A percentile compares a stretch with the other conserved stretches of the same genome.
These are phyloP conservation scores for Podospora australis DNA, from an alignment of 495 filamentous ascomycete genomes.

Conservation along the genomic window DNA sequence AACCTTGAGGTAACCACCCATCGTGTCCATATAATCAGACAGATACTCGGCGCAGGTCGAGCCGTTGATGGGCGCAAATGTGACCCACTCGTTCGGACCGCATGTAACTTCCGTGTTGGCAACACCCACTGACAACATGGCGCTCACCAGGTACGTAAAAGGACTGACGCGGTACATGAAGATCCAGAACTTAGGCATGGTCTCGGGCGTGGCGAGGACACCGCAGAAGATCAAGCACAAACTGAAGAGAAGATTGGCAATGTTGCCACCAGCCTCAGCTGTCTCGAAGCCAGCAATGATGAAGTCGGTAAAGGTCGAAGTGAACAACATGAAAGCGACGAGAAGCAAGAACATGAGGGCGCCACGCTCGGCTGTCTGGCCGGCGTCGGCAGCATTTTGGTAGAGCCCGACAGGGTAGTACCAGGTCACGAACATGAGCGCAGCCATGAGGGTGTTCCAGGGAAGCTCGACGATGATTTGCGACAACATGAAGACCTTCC, in stretches of 20 bases:
- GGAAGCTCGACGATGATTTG: constrained; percentile 71
- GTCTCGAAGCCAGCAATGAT: constrained; percentile 61
- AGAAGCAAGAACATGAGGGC: constrained; percentile 61
- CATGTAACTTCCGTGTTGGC: constrained; percentile 55
- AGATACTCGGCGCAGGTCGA: constrained; percentile 57
- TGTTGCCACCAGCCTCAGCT: constrained; percentile 58
- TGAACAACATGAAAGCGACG: constrained; percentile 61
- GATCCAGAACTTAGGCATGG: constrained; percentile 70
- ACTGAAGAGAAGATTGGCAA: constrained; percentile 61
- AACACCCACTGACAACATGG: constrained; percentile 56
- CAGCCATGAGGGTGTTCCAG: constrained; percentile 65
- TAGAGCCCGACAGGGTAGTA: constrained; percentile 79
- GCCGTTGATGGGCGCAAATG: constrained; percentile 46
- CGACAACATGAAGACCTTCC: constrained; percentile 75
- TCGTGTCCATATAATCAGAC: constrained; percentile 36
- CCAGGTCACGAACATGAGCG: constrained; percentile 66
- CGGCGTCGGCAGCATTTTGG: constrained; percentile 56
- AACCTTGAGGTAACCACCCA: constrained; percentile 49
- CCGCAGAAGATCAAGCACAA: constrained; percentile 66
- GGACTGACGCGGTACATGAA: constrained; percentile 79
- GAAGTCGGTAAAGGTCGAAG: constrained; percentile 63
- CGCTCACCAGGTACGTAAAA: constrained; percentile 63
- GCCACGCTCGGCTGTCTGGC: constrained; percentile 51
- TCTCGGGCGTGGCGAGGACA: constrained; percentile 59
- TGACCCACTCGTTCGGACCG: constrained; percentile 52